These are phyloP conservation scores for Musa acuminata DNA, from an alignment of 176 grass and related monocot genomes.

Conservation along the genomic window DNA sequence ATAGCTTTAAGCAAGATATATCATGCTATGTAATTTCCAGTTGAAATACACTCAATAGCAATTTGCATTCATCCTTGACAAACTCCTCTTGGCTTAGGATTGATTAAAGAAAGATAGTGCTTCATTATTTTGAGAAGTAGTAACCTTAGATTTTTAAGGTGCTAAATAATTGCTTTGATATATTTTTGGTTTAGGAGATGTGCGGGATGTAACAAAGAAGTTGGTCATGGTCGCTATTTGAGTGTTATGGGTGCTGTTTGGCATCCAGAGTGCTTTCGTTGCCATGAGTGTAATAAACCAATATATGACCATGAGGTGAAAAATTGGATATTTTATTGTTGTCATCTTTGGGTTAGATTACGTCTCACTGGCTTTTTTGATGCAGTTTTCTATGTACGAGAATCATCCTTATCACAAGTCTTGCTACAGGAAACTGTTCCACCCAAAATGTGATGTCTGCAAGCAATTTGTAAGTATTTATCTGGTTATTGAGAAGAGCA, in stretches of 20 bases:
- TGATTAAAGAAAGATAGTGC: neutral
- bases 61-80: neutral
- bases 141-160: neutral
- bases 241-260: slow-evolving; percentile 73
- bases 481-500: slow-evolving; percentile 1
- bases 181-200: slow-evolving; percentile 47
- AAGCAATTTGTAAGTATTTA: slow-evolving; percentile 51
- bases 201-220: slow-evolving; percentile 58
- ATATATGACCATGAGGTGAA: slow-evolving; percentile 85
- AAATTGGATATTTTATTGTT: slow-evolving; percentile 12
- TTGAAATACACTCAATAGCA: neutral
- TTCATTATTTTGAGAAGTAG: neutral
- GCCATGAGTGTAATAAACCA: slow-evolving; percentile 49
- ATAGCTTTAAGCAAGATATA: neutral
- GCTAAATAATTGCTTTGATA: neutral
- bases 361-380: slow-evolving; percentile 7
- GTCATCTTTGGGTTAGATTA: slow-evolving; percentile 12
- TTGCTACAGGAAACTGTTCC: slow-evolving; percentile 63
- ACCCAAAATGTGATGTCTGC: slow-evolving; percentile 90
- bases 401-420: slow-evolving; percentile 68
- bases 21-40: neutral
- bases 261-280: slow-evolving; percentile 78
- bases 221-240: slow-evolving; percentile 55
- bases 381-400: slow-evolving; percentile 56
- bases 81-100: neutral